A percentile compares a stretch with the other conserved stretches of the same genome.
phyloP scores from a whole-genome alignment of 306 rosid genomes.

The Cucurbita ficifolia region DNA sequence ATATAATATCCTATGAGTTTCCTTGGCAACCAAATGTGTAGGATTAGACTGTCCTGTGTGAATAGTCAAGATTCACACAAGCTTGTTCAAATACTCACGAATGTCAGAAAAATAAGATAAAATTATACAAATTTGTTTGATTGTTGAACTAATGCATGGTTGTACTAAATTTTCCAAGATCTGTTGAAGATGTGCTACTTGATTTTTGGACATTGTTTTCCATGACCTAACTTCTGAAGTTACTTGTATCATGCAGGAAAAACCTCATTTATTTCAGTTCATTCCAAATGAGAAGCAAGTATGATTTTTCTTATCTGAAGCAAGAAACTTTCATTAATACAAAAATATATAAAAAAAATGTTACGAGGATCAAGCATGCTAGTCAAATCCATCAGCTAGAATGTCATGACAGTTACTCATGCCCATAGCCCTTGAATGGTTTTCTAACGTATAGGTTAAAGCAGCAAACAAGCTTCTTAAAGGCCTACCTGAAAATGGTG shows the following conservation, averaged over 20 bases:
- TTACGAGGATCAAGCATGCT: neutral
- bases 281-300: slow-evolving; percentile 99
- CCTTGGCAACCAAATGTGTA: neutral
- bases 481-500: slow-evolving; percentile 34
- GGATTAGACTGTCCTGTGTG: neutral
- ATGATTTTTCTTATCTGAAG: slow-evolving; percentile 6
- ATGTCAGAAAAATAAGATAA: too few relatives aligned
- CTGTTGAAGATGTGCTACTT: neutral
- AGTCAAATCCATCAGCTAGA: slow-evolving; percentile 1
- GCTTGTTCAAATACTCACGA: too few relatives aligned
- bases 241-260: slow-evolving; percentile 49
- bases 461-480: slow-evolving; percentile 85
- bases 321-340: neutral
- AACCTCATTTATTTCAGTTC: slow-evolving; percentile 85
- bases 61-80: neutral
- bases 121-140: neutral
- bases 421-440: slow-evolving; percentile 1
- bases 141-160: neutral
- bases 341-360: too few relatives aligned
- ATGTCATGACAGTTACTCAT: neutral
- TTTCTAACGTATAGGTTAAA: slow-evolving; percentile 45
- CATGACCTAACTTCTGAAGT: slow-evolving; percentile 1
- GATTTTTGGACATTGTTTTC: neutral
- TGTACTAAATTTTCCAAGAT: neutral
- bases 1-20: neutral